Conservation (phyloP, 495 filamentous ascomycete genomes). For the Bombardia bombarda region DNA sequence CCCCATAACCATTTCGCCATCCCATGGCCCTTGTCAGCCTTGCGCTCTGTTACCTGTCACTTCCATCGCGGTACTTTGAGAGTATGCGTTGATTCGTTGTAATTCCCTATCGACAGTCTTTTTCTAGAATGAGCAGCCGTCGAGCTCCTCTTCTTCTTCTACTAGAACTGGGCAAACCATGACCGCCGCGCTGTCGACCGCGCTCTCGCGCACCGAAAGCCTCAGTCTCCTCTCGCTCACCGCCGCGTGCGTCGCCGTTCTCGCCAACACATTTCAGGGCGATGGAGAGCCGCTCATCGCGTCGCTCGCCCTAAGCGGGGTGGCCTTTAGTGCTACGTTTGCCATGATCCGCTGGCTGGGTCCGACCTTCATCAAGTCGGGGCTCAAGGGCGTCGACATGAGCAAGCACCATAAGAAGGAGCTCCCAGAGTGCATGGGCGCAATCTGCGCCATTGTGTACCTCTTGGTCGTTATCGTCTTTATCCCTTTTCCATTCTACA, state of each 20-base stretch:
- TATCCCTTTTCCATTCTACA: slow-evolving; percentile 95
- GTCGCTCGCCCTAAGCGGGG: slow-evolving; percentile 74
- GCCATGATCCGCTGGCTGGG: slow-evolving; percentile 93
- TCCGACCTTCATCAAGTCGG: slow-evolving; percentile 76
- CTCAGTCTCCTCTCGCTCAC: slow-evolving; percentile 62
- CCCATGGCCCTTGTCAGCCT: too few species aligned
- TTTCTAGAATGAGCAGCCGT: too few species aligned
- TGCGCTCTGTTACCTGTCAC: too few species aligned
- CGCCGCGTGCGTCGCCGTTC: slow-evolving; percentile 60
- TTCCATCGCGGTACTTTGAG: too few species aligned
- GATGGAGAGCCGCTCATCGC: slow-evolving; percentile 88
- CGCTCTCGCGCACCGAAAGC: slow-evolving; percentile 60
- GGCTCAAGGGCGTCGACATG: slow-evolving; percentile 87
- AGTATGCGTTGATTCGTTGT: too few species aligned
- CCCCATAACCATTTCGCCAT: too few species aligned
- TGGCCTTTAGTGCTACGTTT: slow-evolving; percentile 73
- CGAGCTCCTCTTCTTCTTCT: too few species aligned
- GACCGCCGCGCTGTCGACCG: slow-evolving; percentile 10
- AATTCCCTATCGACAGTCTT: too few species aligned
- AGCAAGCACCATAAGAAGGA: slow-evolving; percentile 62
- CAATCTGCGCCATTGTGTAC: slow-evolving; percentile 87
- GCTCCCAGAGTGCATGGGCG: slow-evolving; percentile 97
- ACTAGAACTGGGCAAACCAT: too few species aligned
- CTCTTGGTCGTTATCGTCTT: slow-evolving; percentile 80
- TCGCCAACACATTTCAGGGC: slow-evolving; percentile 68